Percentiles rank a stretch among this genome's conserved stretches.
Conservation (phyloP, 768 basidiomycete genomes). For the Boletus rubropictus region DNA sequence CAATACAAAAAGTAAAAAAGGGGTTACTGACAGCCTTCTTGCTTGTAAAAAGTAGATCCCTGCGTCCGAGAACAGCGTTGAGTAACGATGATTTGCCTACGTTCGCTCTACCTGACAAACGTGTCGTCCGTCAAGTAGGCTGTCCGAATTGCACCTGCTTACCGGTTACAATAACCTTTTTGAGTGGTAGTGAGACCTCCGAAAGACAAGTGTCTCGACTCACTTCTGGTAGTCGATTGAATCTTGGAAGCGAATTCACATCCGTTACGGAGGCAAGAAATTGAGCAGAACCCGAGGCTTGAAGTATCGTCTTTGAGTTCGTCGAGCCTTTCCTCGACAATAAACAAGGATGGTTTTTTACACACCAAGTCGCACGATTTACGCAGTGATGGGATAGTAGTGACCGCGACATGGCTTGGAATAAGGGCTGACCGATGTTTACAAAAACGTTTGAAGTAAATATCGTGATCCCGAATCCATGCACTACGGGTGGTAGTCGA, state of each 20-base stretch:
- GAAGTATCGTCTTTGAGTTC: constrained; percentile 18
- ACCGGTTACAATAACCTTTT: constrained; percentile 28
- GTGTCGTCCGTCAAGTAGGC: not conserved
- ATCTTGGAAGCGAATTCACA: constrained; percentile 14
- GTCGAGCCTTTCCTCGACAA: constrained; percentile 11
- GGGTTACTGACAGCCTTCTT: constrained; percentile 56
- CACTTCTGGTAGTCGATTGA: constrained; percentile 25
- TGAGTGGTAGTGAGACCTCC: not conserved
- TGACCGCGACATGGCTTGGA: constrained; percentile 12
- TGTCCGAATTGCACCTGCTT: not conserved
- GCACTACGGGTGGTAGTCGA: too few species aligned
- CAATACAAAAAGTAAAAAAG: not conserved
- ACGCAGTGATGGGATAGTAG: not conserved
- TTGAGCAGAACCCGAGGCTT: constrained; percentile 22
- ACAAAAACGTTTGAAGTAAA: too few species aligned
- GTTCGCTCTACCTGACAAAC: constrained; percentile 61
- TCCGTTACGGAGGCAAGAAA: constrained; percentile 23
- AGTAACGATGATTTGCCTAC: constrained; percentile 71
- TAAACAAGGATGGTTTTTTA: not conserved
- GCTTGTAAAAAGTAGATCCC: constrained; percentile 53
- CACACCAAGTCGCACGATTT: not conserved
- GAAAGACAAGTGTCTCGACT: constrained; percentile 5
- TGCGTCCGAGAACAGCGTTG: constrained; percentile 60
- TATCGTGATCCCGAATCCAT: too few species aligned
- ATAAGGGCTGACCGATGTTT: too few species aligned